These are phyloP conservation scores for Turnera subulata DNA, from an alignment of 345 rosid species.

Conservation along the genomic window DNA sequence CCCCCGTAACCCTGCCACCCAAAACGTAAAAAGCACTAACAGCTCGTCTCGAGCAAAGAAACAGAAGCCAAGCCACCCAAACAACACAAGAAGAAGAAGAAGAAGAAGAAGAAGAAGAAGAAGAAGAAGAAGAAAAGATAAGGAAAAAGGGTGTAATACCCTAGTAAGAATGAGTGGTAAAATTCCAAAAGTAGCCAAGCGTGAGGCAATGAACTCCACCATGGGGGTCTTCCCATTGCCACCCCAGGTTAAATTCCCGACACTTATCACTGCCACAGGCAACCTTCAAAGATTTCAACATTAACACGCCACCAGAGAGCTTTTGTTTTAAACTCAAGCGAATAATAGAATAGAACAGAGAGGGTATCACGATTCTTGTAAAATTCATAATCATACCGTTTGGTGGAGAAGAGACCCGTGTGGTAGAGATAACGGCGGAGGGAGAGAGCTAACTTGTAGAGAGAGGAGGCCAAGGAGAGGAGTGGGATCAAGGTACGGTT, in stretches of 20 bases:
- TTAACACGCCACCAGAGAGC: too few species aligned
- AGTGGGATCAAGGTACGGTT: slow-evolving; percentile 10
- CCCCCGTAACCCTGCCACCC: slow-evolving; percentile 72
- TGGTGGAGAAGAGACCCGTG: slow-evolving; percentile 39
- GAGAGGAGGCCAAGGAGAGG: slow-evolving; percentile 5
- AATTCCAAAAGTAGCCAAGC: slow-evolving; percentile 48
- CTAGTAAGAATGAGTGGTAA: slow-evolving; percentile 76
- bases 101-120: slow-evolving; percentile 1
- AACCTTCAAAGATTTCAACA: slow-evolving; percentile 37
- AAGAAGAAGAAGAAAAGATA: not conserved
- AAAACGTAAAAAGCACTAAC: not conserved
- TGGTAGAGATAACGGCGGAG: slow-evolving; percentile 54
- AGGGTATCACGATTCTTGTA: too few species aligned
- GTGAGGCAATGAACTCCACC: slow-evolving; percentile 62
- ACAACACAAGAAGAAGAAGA: not conserved
- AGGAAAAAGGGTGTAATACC: slow-evolving; percentile 27
- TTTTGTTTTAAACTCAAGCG: too few species aligned
- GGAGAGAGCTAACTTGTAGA: slow-evolving; percentile 28
- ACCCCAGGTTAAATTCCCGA: slow-evolving; percentile 92
- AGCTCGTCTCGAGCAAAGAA: not conserved
- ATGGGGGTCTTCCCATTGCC: slow-evolving; percentile 95
- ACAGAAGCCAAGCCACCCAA: too few species aligned
- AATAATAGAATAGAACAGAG: too few species aligned
- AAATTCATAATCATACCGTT: slow-evolving; percentile 31
- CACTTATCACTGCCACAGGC: slow-evolving; percentile 81